Evolutionary conservation across 2,329 filamentous ascomycete species (phyloP).

Genomic region (Fusarium sp.): DNA sequence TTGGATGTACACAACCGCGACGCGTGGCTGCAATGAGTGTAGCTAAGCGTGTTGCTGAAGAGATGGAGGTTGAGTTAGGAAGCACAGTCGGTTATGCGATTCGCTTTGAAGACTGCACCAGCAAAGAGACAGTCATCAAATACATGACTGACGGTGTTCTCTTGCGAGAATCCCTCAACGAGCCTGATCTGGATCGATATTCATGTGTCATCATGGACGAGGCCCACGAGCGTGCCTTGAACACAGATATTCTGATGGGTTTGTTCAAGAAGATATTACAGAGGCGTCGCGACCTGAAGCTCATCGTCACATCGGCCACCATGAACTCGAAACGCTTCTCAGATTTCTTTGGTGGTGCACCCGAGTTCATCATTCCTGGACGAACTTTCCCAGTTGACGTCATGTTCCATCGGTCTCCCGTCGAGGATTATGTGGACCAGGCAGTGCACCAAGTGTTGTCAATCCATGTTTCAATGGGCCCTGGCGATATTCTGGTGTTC

Average conservation of each 20-base stretch:
- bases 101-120: slow-evolving; percentile 97
- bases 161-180: slow-evolving; percentile 90
- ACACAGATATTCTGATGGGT: slow-evolving; percentile 97
- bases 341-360: slow-evolving; percentile 93
- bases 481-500: slow-evolving; percentile 95
- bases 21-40: slow-evolving; percentile 99
- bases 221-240: slow-evolving; percentile 94
- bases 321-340: slow-evolving; percentile 99
- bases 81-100: slow-evolving; percentile 94
- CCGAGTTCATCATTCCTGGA: slow-evolving; percentile 95
- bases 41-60: slow-evolving; percentile 95
- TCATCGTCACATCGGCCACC: slow-evolving; percentile 97
- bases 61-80: slow-evolving; percentile 95
- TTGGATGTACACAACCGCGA: slow-evolving; percentile 94
- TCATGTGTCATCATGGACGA: slow-evolving; percentile 99
- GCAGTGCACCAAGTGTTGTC: slow-evolving; percentile 95
- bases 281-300: slow-evolving; percentile 87
- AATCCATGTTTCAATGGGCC: slow-evolving; percentile 94
- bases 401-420: slow-evolving; percentile 92
- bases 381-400: slow-evolving; percentile 97
- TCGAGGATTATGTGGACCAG: slow-evolving; percentile 97
- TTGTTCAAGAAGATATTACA: slow-evolving; percentile 97
- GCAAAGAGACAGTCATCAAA: slow-evolving; percentile 94
- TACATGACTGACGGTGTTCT: slow-evolving; percentile 99
- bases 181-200: slow-evolving; percentile 93